Conservation (phyloP, 768 basidiomycete genomes). For the Coprinopsis sp. region DNA sequence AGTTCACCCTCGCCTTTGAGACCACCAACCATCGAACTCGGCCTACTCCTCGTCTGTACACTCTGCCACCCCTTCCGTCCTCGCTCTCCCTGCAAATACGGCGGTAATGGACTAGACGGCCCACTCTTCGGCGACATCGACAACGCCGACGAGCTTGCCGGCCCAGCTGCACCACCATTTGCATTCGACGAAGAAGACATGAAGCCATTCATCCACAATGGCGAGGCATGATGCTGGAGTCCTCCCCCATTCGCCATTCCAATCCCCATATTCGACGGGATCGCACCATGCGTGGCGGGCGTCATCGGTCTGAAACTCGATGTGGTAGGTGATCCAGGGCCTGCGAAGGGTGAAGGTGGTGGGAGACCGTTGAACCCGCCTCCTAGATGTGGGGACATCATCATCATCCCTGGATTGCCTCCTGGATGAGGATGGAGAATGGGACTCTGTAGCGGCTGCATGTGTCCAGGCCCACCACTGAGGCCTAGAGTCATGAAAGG, state of each 20-base stretch:
- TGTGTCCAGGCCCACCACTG: background rate
- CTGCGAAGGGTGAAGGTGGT: background rate
- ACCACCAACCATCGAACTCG: too few relatives aligned
- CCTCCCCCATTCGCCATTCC: background rate
- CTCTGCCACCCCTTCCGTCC: too few relatives aligned
- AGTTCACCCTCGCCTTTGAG: too few relatives aligned
- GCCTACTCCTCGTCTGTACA: too few relatives aligned
- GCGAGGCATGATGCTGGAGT: background rate
- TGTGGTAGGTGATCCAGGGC: background rate
- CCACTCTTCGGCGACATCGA: background rate
- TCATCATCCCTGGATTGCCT: conserved; percentile 4
- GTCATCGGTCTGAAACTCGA: background rate
- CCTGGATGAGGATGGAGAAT: too few relatives aligned
- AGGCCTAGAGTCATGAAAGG: background rate
- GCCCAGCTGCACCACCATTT: background rate
- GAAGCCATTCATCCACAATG: conserved; percentile 4
- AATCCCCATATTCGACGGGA: background rate
- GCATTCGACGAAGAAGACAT: too few relatives aligned
- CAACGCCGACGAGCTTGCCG: background rate
- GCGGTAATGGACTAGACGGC: background rate
- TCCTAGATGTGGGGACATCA: too few relatives aligned
- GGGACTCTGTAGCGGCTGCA: background rate
- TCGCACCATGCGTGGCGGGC: background rate
- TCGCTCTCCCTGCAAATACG: background rate
- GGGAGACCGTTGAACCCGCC: too few relatives aligned